Conservation (phyloP, 805 yeast genomes). For the Crinitomyces ghanaensis region DNA sequence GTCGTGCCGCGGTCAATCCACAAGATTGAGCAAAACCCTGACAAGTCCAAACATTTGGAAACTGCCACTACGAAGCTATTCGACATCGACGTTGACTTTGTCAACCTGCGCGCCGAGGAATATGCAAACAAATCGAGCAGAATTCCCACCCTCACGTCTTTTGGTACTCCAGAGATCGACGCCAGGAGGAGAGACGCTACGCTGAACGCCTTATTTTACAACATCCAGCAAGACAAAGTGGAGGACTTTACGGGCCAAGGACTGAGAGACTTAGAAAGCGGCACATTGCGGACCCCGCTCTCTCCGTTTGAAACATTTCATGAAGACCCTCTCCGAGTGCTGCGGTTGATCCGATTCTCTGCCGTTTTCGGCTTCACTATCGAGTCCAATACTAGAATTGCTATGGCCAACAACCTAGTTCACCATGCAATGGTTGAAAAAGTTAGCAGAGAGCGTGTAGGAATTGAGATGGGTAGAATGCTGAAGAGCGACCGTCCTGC, state of each 20-base stretch:
- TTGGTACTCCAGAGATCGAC: conserved; percentile 88
- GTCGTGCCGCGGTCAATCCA: conserved; percentile 38
- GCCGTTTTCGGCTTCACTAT: conserved; percentile 60
- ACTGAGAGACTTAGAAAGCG: conserved; percentile 52
- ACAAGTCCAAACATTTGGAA: conserved; percentile 89
- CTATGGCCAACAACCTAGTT: conserved; percentile 54
- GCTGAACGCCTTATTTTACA: conserved; percentile 81
- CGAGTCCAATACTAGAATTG: conserved; percentile 41
- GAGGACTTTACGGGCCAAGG: conserved; percentile 85
- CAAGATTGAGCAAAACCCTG: conserved; percentile 85
- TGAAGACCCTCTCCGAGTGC: conserved; percentile 88
- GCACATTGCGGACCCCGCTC: conserved; percentile 78
- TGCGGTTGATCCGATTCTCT: conserved; percentile 80
- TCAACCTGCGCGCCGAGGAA: conserved; percentile 77
- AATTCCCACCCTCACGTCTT: conserved; percentile 61
- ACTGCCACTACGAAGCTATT: conserved; percentile 86
- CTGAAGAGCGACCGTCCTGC: conserved; percentile 51
- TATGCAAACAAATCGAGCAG: conserved; percentile 68
- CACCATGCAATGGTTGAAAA: conserved; percentile 51
- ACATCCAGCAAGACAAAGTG: conserved; percentile 51
- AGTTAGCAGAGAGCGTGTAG: conserved; percentile 83
- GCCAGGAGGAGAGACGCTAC: conserved; percentile 94
- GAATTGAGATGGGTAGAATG: conserved; percentile 71
- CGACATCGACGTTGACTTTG: conserved; percentile 86
- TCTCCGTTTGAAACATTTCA: conserved; percentile 74